Percentiles rank a stretch among this genome's conserved stretches.
Evolutionary conservation across 441 rosid species (phyloP).

Genomic region (Populus hybrid): DNA sequence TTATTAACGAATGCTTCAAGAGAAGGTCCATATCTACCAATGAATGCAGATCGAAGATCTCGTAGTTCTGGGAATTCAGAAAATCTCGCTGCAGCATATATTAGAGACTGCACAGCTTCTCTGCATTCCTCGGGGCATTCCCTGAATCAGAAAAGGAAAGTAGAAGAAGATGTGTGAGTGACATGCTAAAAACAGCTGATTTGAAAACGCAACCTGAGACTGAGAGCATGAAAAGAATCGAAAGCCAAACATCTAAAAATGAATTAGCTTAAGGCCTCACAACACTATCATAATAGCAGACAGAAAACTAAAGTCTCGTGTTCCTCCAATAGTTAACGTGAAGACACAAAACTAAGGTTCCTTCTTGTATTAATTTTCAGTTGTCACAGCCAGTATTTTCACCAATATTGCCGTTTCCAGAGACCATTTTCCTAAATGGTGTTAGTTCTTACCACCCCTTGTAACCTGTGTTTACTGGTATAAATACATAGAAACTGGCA

Average conservation of each 20-base stretch:
- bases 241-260: background rate
- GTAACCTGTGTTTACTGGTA: background rate
- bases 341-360: background rate
- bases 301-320: background rate
- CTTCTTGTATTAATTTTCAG: background rate
- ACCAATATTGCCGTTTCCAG: background rate
- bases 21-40: constrained; percentile 54
- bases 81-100: constrained; percentile 80
- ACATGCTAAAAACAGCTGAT: background rate
- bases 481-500: background rate
- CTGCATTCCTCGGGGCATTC: constrained; percentile 79
- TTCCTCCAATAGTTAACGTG: background rate
- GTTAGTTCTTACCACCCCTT: background rate
- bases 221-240: background rate
- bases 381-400: background rate
- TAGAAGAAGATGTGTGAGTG: background rate
- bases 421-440: background rate
- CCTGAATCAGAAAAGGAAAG: constrained; percentile 30
- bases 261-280: background rate
- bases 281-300: background rate
- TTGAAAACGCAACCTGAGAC: background rate
- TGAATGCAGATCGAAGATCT: constrained; percentile 56
- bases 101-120: constrained; percentile 72
- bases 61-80: constrained; percentile 82
- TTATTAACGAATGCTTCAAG: constrained; percentile 42